phyloP scores from a whole-genome alignment of 139 green algal species.

The Eudorina sp. region DNA sequence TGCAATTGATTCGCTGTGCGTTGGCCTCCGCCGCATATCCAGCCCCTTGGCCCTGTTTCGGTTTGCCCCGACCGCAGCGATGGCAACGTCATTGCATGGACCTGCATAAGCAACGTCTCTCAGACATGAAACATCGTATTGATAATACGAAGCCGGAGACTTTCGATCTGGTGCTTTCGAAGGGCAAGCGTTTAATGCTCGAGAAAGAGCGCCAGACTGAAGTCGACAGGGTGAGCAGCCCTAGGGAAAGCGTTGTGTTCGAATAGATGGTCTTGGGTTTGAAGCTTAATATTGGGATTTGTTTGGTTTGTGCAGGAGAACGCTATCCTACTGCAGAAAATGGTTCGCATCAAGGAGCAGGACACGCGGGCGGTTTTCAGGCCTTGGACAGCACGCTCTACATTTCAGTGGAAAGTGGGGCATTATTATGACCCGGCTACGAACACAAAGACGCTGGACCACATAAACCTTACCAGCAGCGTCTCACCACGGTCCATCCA shows the following conservation, averaged over 20 bases:
- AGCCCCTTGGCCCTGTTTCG: background rate
- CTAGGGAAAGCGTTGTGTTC: too few species aligned
- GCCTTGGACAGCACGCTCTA: conserved; percentile 51
- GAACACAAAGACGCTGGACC: conserved; percentile 55
- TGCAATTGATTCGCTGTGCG: background rate
- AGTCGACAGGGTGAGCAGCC: conserved; percentile 50
- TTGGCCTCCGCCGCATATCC: background rate
- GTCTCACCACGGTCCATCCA: conserved; percentile 47
- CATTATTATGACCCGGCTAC: conserved; percentile 42
- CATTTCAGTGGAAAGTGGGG: conserved; percentile 49
- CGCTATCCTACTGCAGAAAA: conserved; percentile 53
- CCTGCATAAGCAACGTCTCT: conserved; percentile 54
- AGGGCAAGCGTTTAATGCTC: conserved; percentile 44
- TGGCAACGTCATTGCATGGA: conserved; percentile 50
- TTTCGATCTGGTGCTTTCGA: conserved; percentile 18
- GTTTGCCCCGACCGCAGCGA: conserved; percentile 25
- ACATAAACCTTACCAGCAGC: conserved; percentile 50
- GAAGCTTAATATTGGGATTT: too few species aligned
- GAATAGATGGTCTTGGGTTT: too few species aligned
- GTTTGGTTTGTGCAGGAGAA: conserved; percentile 56
- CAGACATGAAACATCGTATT: conserved; percentile 32
- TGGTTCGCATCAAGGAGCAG: conserved; percentile 59
- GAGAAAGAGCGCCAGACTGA: conserved; percentile 42
- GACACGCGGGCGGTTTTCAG: conserved; percentile 41
- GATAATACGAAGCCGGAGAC: conserved; percentile 34